These are phyloP conservation scores for Globisporangium iwayamae DNA, from an alignment of 352 stramenopile species.

Conservation along the genomic window DNA sequence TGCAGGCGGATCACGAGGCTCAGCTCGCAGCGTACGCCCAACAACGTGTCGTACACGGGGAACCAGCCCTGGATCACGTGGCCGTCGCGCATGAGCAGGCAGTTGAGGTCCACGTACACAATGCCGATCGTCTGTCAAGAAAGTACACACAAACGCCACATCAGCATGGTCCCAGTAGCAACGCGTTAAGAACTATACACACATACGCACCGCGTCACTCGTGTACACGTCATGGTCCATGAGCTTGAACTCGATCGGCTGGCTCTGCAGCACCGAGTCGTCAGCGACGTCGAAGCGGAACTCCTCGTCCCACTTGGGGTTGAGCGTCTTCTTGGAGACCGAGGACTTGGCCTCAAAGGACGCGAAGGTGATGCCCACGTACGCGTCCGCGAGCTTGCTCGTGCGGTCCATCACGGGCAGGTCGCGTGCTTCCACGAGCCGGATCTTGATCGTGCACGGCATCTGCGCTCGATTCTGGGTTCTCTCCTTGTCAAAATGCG, in stretches of 20 bases:
- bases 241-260: constrained; percentile 97
- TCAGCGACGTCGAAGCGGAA: constrained; percentile 98
- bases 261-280: constrained; percentile 97
- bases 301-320: constrained; percentile 97
- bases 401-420: constrained; percentile 84
- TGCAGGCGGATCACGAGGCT: constrained; percentile 93
- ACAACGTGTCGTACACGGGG: constrained; percentile 96
- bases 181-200: too few species aligned
- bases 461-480: constrained; percentile 28
- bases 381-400: constrained; percentile 81
- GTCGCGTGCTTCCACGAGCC: constrained; percentile 83
- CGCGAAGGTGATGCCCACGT: constrained; percentile 86
- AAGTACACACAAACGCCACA: neutral
- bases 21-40: constrained; percentile 95
- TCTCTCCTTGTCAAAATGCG: neutral
- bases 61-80: constrained; percentile 97
- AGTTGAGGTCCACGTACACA: constrained; percentile 98
- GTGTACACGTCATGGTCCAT: constrained; percentile 95
- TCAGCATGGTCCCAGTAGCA: neutral
- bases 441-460: constrained; percentile 91
- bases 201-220: constrained; percentile 62
- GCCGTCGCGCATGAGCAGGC: constrained; percentile 92
- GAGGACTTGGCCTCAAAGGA: constrained; percentile 87
- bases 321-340: constrained; percentile 91
- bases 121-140: constrained; percentile 87